A percentile compares a stretch with the other conserved stretches of the same genome.
Evolutionary conservation across 441 rosid species (phyloP).

Genomic region (Mallotus japonicus): DNA sequence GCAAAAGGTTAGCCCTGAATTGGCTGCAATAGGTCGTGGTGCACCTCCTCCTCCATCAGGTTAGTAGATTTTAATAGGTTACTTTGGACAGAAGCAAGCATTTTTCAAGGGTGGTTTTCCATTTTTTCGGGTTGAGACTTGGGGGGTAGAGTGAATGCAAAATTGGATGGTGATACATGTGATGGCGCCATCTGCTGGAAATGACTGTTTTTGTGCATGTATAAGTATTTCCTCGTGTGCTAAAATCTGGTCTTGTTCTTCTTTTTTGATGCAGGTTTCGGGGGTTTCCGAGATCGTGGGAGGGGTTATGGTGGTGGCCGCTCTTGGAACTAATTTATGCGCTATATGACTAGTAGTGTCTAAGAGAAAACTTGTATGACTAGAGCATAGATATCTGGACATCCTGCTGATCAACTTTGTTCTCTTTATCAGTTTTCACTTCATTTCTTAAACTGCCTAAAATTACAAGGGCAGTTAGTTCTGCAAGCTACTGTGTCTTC

Average conservation of each 20-base stretch:
- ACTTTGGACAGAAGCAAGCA: not conserved
- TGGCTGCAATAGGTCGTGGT: constrained; percentile 91
- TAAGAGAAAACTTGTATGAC: constrained; percentile 10
- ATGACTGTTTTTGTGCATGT: too few species aligned
- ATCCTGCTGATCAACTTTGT: not conserved
- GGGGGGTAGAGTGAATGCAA: not conserved
- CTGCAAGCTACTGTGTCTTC: constrained; percentile 4
- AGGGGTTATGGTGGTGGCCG: constrained; percentile 63
- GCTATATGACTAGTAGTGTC: not conserved
- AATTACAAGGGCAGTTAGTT: not conserved
- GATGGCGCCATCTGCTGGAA: too few species aligned
- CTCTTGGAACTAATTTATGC: constrained; percentile 43
- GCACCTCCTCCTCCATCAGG: constrained; percentile 93
- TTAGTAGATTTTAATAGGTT: constrained; percentile 29
- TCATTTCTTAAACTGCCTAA: not conserved
- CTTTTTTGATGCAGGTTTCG: constrained; percentile 39
- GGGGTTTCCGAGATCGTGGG: constrained; percentile 78
- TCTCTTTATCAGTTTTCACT: not conserved
- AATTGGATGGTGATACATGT: not conserved
- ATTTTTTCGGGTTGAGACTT: not conserved
- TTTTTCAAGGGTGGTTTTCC: not conserved
- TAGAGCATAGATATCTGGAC: constrained; percentile 9
- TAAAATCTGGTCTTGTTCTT: not conserved
- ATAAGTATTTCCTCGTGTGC: not conserved
- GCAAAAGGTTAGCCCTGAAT: constrained; percentile 81